A percentile compares a stretch with the other conserved stretches of the same genome.
Conservation (phyloP, 2,329 filamentous ascomycete species). For the Diaporthe citrichinensis region DNA sequence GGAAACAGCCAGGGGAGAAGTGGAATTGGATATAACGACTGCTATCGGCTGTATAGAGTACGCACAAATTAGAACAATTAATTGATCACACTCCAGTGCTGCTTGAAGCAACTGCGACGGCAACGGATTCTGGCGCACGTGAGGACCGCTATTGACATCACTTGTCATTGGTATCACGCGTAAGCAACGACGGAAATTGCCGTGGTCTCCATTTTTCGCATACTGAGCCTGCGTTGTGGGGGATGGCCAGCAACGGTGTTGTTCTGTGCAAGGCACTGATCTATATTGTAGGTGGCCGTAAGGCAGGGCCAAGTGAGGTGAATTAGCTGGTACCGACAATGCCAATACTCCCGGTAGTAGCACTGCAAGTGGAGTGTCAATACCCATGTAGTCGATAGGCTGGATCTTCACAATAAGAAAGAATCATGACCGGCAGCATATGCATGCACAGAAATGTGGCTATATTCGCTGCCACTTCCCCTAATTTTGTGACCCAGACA, state of each 20-base stretch:
- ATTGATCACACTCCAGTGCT: not conserved
- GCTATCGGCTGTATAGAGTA: not conserved
- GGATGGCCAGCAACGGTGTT: not conserved
- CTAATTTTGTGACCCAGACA: not conserved
- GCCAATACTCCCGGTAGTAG: not conserved
- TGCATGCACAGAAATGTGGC: not conserved
- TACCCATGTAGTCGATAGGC: not conserved
- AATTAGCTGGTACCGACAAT: not conserved
- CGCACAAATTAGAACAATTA: not conserved
- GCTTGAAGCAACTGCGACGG: not conserved
- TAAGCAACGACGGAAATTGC: not conserved
- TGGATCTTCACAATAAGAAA: not conserved
- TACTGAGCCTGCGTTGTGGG: not conserved
- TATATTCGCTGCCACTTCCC: not conserved
- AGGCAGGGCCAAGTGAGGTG: not conserved
- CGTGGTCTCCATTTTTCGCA: too few relatives aligned
- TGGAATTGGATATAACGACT: slow-evolving; percentile 27
- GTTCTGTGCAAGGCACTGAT: not conserved
- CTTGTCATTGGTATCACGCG: not conserved
- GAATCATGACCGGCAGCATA: not conserved
- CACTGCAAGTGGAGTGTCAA: slow-evolving; percentile 5
- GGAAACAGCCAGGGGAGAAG: slow-evolving; percentile 19
- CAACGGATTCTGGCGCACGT: not conserved
- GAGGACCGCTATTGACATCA: too few relatives aligned
- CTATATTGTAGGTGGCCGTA: not conserved